Conservation (phyloP, 371 early-diverging fungal genomes). For the Mucor plumbeus region DNA sequence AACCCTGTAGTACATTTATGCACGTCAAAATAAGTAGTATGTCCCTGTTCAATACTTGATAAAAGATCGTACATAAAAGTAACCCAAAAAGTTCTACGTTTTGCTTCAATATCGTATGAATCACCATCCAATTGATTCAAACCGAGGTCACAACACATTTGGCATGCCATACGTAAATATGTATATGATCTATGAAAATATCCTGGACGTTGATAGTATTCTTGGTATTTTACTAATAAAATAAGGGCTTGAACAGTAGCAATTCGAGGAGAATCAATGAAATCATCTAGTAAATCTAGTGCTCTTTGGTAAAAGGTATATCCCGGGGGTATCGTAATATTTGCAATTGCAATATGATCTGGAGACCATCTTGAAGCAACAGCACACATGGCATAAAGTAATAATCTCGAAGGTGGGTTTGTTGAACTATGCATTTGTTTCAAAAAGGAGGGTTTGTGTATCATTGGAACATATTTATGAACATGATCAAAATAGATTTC, state of each 20-base stretch:
- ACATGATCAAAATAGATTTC: conserved; percentile 59
- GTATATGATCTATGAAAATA: conserved; percentile 45
- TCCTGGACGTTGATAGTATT: conserved; percentile 51
- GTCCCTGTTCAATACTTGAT: conserved; percentile 53
- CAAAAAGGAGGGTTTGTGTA: conserved; percentile 60
- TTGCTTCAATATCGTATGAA: conserved; percentile 36
- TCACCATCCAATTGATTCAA: conserved; percentile 47
- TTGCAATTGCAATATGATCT: conserved; percentile 7
- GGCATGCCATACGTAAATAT: conserved; percentile 64
- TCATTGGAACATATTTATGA: conserved; percentile 65
- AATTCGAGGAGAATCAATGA: conserved; percentile 68
- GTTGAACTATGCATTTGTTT: conserved; percentile 47
- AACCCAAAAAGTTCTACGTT: conserved; percentile 51
- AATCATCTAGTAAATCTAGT: conserved; percentile 65
- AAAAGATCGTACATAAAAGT: conserved; percentile 47
- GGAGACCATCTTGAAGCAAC: conserved; percentile 57
- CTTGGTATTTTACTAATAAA: conserved; percentile 72
- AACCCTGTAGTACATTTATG: conserved; percentile 47
- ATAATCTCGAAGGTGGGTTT: conserved; percentile 55
- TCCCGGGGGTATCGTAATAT: conserved; percentile 31
- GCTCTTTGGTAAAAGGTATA: conserved; percentile 47
- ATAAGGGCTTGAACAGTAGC: conserved; percentile 74
- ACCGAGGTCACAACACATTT: conserved; percentile 79
- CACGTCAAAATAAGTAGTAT: conserved; percentile 34
- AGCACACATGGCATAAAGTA: conserved; percentile 66